phyloP scores from a whole-genome alignment of 345 rosid genomes.

The Eucalyptus polyanthemos region DNA sequence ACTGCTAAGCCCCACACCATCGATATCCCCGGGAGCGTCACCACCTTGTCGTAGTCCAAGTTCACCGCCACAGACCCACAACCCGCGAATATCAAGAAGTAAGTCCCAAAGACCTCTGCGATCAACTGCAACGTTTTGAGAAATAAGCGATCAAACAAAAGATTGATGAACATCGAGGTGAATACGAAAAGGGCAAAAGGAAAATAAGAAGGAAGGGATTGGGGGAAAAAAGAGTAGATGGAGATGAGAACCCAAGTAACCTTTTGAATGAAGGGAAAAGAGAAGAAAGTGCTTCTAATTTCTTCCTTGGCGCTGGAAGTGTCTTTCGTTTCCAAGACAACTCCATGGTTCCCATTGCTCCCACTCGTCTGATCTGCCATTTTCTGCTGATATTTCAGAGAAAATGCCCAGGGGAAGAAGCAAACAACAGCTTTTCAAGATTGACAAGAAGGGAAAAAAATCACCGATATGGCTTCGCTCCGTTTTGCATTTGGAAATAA shows the following conservation, averaged over 20 bases:
- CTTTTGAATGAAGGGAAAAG: background rate
- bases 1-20: conserved; percentile 83
- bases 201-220: background rate
- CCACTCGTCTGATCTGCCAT: background rate
- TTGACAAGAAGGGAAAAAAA: background rate
- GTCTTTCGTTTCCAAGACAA: background rate
- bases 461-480: too few species aligned
- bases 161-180: background rate
- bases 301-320: background rate
- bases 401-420: background rate
- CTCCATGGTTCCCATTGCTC: background rate
- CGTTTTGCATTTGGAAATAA: too few species aligned
- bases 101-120: conserved; percentile 78
- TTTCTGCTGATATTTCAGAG: background rate
- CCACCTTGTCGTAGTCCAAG: conserved; percentile 43
- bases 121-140: conserved; percentile 26
- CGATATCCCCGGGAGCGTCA: conserved; percentile 67
- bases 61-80: conserved; percentile 74
- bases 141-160: background rate
- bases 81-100: conserved; percentile 84
- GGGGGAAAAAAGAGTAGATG: background rate
- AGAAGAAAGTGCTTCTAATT: background rate
- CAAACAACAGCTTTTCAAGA: background rate
- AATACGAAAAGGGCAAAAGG: background rate
- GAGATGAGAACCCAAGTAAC: background rate